Conservation (phyloP, 768 basidiomycete genomes). For the Psilocybe azurescens region DNA sequence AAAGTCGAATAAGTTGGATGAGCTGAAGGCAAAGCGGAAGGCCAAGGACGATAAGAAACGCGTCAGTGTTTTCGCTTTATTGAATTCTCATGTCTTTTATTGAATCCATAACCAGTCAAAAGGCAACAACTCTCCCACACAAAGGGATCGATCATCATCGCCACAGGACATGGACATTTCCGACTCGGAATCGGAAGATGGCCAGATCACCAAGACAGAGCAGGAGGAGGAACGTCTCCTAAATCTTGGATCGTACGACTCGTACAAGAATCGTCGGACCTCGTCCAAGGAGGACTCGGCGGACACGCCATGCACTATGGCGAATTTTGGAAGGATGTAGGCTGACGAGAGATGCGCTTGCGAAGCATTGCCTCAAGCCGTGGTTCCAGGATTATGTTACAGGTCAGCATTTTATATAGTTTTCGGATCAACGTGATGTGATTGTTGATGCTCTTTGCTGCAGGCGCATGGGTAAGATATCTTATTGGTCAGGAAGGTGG, state of each 20-base stretch:
- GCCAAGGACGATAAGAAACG: slow-evolving; percentile 90
- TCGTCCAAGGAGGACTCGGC: slow-evolving; percentile 35
- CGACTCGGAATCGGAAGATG: slow-evolving; percentile 86
- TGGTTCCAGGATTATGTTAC: slow-evolving; percentile 88
- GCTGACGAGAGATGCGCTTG: slow-evolving; percentile 73
- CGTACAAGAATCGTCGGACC: slow-evolving; percentile 13
- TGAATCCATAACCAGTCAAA: slow-evolving; percentile 40
- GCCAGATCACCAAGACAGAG: slow-evolving; percentile 74
- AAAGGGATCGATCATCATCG: slow-evolving; percentile 76
- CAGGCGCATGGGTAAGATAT: slow-evolving; percentile 89
- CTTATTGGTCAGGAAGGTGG: slow-evolving; percentile 70
- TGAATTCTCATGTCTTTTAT: not conserved
- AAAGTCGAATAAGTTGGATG: slow-evolving; percentile 79
- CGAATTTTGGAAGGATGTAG: slow-evolving; percentile 68
- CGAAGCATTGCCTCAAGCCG: slow-evolving; percentile 72
- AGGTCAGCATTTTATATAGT: slow-evolving; percentile 49
- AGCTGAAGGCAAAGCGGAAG: slow-evolving; percentile 84
- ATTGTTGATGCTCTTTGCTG: not conserved
- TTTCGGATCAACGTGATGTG: slow-evolving; percentile 8
- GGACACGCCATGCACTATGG: slow-evolving; percentile 56
- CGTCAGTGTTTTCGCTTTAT: slow-evolving; percentile 46
- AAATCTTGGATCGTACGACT: slow-evolving; percentile 26
- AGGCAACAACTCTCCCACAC: slow-evolving; percentile 48
- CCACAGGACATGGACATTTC: slow-evolving; percentile 88
- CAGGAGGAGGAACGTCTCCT: slow-evolving; percentile 68